These are phyloP conservation scores for Alternaria novae-zelandiae DNA, from an alignment of 2,329 filamentous ascomycete species.

Conservation along the genomic window DNA sequence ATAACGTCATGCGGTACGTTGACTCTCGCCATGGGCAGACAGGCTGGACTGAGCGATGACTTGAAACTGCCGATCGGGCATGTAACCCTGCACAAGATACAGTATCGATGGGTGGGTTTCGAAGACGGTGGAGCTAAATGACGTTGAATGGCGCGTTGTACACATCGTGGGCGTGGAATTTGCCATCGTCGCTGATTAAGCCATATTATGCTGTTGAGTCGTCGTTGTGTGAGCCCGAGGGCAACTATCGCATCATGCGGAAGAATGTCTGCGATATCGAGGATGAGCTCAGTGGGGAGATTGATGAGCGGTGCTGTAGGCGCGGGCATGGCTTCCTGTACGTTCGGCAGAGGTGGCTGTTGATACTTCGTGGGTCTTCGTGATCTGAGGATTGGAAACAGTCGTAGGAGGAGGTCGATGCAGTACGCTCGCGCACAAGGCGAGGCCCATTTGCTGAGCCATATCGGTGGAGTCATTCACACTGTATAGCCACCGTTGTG, in stretches of 20 bases:
- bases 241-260: conserved; percentile 46
- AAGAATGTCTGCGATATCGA: conserved; percentile 47
- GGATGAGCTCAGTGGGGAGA: conserved; percentile 51
- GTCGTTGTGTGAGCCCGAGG: conserved; percentile 45
- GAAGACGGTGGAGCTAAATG: conserved; percentile 24
- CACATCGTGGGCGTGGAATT: conserved; percentile 30
- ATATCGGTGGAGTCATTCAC: background rate
- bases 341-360: background rate
- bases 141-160: conserved; percentile 36
- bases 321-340: conserved; percentile 8
- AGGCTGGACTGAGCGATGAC: conserved; percentile 39
- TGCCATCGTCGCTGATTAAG: conserved; percentile 20
- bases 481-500: background rate
- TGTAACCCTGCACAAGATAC: conserved; percentile 38
- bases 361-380: background rate
- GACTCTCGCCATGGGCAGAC: conserved; percentile 14
- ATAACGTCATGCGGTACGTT: conserved; percentile 27
- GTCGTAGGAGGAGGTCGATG: background rate
- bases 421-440: background rate
- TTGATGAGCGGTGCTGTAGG: conserved; percentile 19
- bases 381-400: background rate
- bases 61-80: conserved; percentile 41
- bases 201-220: conserved; percentile 38
- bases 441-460: background rate
- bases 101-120: conserved; percentile 28